Conservation (phyloP, 176 grass and related monocot species). For the bread wheat (Triticum aestivum) region IWGSC_CS_RefSeq_v2.1 NC_057807.1:704775352-704775851, state of each 20-base stretch:
- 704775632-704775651: slow-evolving; percentile 91
- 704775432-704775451: slow-evolving; percentile 15
- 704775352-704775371: slow-evolving; percentile 43
- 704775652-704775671: slow-evolving; percentile 15
- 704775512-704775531: slow-evolving; percentile 64
- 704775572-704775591: slow-evolving; percentile 84
- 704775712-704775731: background rate
- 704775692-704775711: slow-evolving; percentile 11
- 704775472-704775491: slow-evolving; percentile 97
- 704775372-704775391: slow-evolving; percentile 19
- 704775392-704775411: slow-evolving; percentile 11
- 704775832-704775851: background rate
- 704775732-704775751: background rate
- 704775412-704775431: slow-evolving; percentile 16
- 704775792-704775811: slow-evolving; percentile 1
- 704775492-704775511: slow-evolving; percentile 73
- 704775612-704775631: slow-evolving; percentile 39
- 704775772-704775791: background rate
- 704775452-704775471: slow-evolving; percentile 37
- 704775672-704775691: slow-evolving; percentile 5
- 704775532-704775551: slow-evolving; percentile 47
- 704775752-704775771: background rate
- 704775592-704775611: slow-evolving; percentile 77
- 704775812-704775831: background rate
- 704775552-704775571: slow-evolving; percentile 78